phyloP scores from a whole-genome alignment of 2,329 filamentous ascomycete species.

The Alternaria solani region DNA sequence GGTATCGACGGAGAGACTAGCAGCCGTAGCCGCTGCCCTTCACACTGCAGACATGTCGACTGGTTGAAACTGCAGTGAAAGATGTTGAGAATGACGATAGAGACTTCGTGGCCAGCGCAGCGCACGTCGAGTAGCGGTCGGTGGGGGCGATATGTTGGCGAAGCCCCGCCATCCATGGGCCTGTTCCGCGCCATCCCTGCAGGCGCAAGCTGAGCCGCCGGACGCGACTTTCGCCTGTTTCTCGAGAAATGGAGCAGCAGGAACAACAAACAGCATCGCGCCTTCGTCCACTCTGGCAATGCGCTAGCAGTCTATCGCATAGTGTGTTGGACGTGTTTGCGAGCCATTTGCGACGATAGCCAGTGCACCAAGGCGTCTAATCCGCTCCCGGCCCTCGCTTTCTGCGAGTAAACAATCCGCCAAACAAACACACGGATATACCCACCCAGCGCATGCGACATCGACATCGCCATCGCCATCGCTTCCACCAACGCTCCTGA shows the following conservation, averaged over 20 bases:
- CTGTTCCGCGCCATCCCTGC: constrained; percentile 24
- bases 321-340: not conserved
- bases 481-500: not conserved
- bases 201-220: constrained; percentile 21
- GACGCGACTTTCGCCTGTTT: constrained; percentile 31
- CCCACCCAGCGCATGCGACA: constrained; percentile 14
- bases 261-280: constrained; percentile 24
- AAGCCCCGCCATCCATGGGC: constrained; percentile 26
- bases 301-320: not conserved
- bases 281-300: constrained; percentile 4
- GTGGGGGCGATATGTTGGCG: constrained; percentile 32
- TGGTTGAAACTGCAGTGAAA: constrained; percentile 24
- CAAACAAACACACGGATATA: constrained; percentile 39
- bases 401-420: constrained; percentile 44
- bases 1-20: constrained; percentile 48
- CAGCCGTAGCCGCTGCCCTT: constrained; percentile 59
- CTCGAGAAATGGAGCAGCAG: constrained; percentile 11
- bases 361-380: constrained; percentile 5
- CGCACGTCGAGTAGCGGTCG: constrained; percentile 34
- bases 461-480: constrained; percentile 9
- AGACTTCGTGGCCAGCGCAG: constrained; percentile 37
- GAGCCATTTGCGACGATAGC: not conserved
- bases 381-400: constrained; percentile 27
- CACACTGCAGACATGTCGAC: constrained; percentile 51
- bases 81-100: constrained; percentile 25